Evolutionary conservation across 352 stramenopile genomes (phyloP), one percentile per base, ranked within the genome.

Genomic region (Globisporangium recalcitrans): DNA sequence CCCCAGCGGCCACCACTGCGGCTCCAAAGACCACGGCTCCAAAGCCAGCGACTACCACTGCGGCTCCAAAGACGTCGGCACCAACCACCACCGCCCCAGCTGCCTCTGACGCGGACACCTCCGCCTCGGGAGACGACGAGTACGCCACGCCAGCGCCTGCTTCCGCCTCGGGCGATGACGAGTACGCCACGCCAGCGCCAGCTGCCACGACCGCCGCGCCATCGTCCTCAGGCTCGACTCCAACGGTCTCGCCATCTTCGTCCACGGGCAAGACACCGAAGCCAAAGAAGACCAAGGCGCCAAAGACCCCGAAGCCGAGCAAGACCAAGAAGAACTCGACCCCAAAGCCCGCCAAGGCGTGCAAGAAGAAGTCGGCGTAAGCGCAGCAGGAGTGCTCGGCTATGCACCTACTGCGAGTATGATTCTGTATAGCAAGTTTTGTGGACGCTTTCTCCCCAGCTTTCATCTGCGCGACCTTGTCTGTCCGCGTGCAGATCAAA

Each of bases 311-410:
- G 3, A 57, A 56, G 46, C 14, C 58, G 27, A 52, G 34, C 49
- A 64, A 58, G 52, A 46, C 52, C 52, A 58, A 64, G 58, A 64
- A 64, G 51, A 64, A 64, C 24, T 64, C 58, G 48, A 46, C 38
- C 38, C 16, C 38, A 46, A 46, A n/a, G 38, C 38, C 38, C 10
- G 38, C 38, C 38, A 46, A 46, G 38, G 38, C 38, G 29, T 42
- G 58, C 58, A 64, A 40, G 31, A 48, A 22, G 48, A 46, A 46
- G 38, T 46, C 38, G 38, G 38, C 38, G 11, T 46, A 46, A 46
- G 38, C 38, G 5, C 21, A 31, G n/a, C 27, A 6, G 27, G 2
- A 8, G 16, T 19, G 38, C 9, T 46, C 14, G 16, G 6, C 14
- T 46, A 10, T 6, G 5, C 21, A n/a, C 16, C 16, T 14, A 10